Percentiles rank a stretch among this genome's conserved stretches.
Evolutionary conservation across 2,329 filamentous ascomycete genomes (phyloP).

Genomic region (Xylariaceae sp.): DNA sequence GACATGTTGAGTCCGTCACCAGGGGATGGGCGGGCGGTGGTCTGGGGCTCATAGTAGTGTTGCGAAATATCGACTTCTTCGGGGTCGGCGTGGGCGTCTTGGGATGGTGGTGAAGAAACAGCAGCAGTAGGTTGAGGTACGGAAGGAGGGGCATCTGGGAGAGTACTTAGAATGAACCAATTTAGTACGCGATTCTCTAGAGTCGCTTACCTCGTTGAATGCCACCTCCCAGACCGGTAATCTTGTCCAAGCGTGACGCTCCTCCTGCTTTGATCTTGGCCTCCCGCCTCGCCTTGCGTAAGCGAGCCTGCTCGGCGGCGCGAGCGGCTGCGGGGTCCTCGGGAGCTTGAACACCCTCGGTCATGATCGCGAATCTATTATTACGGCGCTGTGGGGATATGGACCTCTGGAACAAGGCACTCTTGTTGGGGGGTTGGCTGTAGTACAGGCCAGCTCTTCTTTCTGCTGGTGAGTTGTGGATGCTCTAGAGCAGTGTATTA

Average conservation of each 20-base stretch:
- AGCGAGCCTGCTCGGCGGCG: conserved; percentile 62
- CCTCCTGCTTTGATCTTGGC: conserved; percentile 74
- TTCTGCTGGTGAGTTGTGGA: too few relatives aligned
- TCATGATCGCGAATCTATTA: conserved; percentile 15
- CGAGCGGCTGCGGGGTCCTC: conserved; percentile 47
- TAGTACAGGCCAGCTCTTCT: neutral
- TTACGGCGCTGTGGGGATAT: too few relatives aligned
- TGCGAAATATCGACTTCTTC: conserved; percentile 77
- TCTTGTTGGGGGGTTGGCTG: neutral
- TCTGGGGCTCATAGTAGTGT: conserved; percentile 60
- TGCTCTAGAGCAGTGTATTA: too few relatives aligned
- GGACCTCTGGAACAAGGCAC: too few relatives aligned
- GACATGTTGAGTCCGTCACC: conserved; percentile 35
- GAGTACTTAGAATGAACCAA: too few relatives aligned
- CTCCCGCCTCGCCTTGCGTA: conserved; percentile 74
- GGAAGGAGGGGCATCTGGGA: too few relatives aligned
- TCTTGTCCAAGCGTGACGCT: conserved; percentile 66
- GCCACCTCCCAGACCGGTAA: conserved; percentile 65
- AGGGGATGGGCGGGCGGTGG: conserved; percentile 35
- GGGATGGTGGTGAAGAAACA: conserved; percentile 27
- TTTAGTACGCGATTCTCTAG: too few relatives aligned
- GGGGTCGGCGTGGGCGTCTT: conserved; percentile 51
- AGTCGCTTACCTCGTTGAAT: conserved; percentile 38
- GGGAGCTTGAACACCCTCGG: conserved; percentile 21
- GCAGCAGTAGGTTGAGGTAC: conserved; percentile 18